Percentiles rank a stretch among this genome's conserved stretches.
Conservation (phyloP, 2,329 filamentous ascomycete species). For the Pseudogymnoascus sp. region DNA sequence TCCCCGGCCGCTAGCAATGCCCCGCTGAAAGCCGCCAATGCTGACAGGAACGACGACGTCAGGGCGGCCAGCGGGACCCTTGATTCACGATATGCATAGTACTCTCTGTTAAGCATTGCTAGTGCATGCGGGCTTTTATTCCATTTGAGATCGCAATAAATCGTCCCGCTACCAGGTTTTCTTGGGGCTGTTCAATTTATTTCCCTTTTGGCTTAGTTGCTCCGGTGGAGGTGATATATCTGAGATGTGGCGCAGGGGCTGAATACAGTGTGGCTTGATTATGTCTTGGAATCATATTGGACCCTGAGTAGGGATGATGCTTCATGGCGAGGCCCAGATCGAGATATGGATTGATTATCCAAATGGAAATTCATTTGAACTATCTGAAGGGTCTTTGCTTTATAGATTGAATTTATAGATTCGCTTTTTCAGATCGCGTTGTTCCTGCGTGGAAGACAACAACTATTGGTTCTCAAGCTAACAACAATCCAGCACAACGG, state of each 20-base stretch:
- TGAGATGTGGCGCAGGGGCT: neutral
- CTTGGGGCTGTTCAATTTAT: neutral
- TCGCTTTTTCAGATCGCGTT: neutral
- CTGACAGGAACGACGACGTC: slow-evolving; percentile 1
- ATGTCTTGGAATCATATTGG: neutral
- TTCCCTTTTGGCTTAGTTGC: neutral
- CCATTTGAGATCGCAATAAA: slow-evolving; percentile 5
- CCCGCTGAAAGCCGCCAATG: neutral
- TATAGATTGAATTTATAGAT: neutral
- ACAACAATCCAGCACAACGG: slow-evolving; percentile 51
- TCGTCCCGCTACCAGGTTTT: neutral
- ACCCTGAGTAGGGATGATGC: neutral
- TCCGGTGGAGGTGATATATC: neutral
- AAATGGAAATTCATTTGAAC: neutral
- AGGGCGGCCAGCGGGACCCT: neutral
- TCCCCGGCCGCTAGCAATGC: neutral
- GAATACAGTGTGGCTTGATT: neutral
- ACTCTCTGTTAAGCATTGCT: slow-evolving; percentile 1
- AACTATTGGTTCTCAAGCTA: neutral
- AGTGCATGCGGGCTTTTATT: slow-evolving; percentile 2
- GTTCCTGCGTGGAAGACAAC: neutral
- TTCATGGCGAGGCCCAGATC: neutral
- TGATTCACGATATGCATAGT: neutral
- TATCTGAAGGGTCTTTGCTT: neutral
- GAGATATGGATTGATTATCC: neutral